These are phyloP conservation scores for Salix dunnii DNA, from an alignment of 345 rosid species.

Conservation along the genomic window DNA sequence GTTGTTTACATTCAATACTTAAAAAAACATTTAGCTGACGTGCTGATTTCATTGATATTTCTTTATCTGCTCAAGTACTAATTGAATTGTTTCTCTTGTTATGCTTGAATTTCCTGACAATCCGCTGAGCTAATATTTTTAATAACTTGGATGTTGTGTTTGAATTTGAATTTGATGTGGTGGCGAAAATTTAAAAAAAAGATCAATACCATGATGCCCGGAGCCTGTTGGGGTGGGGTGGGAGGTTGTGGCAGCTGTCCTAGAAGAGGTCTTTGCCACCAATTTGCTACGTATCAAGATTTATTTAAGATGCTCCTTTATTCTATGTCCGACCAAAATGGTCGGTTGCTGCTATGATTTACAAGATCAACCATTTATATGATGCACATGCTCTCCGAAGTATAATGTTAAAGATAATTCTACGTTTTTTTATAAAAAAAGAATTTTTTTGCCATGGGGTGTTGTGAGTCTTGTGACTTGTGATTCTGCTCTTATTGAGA, in stretches of 20 bases:
- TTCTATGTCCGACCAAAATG: neutral
- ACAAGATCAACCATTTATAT: neutral
- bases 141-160: neutral
- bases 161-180: neutral
- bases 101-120: neutral
- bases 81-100: neutral
- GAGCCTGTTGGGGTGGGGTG: neutral
- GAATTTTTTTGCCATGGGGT: neutral
- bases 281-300: neutral
- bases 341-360: neutral
- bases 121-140: neutral
- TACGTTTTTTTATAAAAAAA: neutral
- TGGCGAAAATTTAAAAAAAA: neutral
- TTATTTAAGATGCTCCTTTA: neutral
- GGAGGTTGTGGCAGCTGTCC: conserved; percentile 1
- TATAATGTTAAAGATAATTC: neutral
- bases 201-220: neutral
- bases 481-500: neutral
- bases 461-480: neutral
- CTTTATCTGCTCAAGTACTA: neutral
- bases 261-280: conserved; percentile 17
- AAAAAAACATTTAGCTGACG: neutral
- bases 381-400: neutral
- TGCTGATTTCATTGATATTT: neutral
- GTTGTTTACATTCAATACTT: neutral